Evolutionary conservation across 768 basidiomycete genomes (phyloP), one percentile per base, ranked within the genome.

Genomic region (Coprinellus aureogranulatus): DNA sequence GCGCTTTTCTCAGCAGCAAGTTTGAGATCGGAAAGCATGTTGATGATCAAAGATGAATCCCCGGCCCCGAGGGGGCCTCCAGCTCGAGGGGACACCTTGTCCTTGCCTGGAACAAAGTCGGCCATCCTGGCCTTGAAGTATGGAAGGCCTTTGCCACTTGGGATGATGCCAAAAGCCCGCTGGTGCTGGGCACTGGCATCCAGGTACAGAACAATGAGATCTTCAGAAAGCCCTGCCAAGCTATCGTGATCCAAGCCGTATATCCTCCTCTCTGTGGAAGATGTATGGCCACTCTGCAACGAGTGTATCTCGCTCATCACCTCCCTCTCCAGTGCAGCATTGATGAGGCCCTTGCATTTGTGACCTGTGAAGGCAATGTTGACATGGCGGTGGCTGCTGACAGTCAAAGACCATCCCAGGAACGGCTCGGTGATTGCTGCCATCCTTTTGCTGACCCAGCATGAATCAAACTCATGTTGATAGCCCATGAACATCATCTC

Each of bases 401-500:
- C 26, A 10, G 47, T 56, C 46, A 56, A 39, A 6, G 4, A 10
- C 46, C 46, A 56, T 18, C 30, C 46, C 37, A 56, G 20, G 16
- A 48, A 14, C 8, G 5, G 16, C 4, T 3, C 4, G 3, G 23
- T 10, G n/a, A 18, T 12, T 14, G 20, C 3, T 25, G 31, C 55
- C 55, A 56, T 49, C 1, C 5, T 3, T 8, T 37, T 10, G 25
- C 55, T 56, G 2, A 22, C 34, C 14, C 10, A 20, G 12, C n/a
- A 9, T 2, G 46, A 1, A 6, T 22, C 22, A 3, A 56, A 25
- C 20, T 31, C 31, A 14, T 40, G 4, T 4, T 47, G 46, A 2
- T 39, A 28, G 30, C 28, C 55, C 45, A 56, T 48, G 47, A 56
- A 56, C 2, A 56, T 45, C 46, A 40, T 48, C 34, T 56, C 55